A percentile compares a stretch with the other conserved stretches of the same genome.
Evolutionary conservation across 768 basidiomycete species (phyloP).

Genomic region (Austroboletus eburneus): DNA sequence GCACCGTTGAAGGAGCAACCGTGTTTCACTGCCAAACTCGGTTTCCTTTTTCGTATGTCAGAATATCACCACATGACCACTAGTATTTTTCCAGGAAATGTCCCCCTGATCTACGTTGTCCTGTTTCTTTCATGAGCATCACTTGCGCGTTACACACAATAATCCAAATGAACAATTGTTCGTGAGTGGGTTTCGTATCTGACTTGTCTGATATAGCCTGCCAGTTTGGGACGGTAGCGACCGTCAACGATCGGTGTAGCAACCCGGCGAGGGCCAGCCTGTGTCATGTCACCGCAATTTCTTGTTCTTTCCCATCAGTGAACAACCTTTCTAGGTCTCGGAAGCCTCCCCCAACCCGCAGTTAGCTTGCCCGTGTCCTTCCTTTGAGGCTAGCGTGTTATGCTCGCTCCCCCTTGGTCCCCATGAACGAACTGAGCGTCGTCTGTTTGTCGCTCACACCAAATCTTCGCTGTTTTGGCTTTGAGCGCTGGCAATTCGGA

Average conservation of each 20-base stretch:
- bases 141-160: too few relatives aligned
- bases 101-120: too few relatives aligned
- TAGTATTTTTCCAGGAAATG: not conserved
- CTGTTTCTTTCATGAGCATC: not conserved
- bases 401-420: conserved; percentile 28
- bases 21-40: too few relatives aligned
- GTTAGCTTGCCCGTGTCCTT: conserved; percentile 43
- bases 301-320: conserved; percentile 26
- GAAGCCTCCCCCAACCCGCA: conserved; percentile 27
- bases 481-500: conserved; percentile 43
- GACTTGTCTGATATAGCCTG: not conserved
- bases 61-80: not conserved
- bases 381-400: conserved; percentile 29
- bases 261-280: conserved; percentile 5
- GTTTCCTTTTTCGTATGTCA: not conserved
- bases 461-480: conserved; percentile 65
- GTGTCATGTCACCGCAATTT: conserved; percentile 3
- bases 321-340: conserved; percentile 5
- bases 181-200: too few relatives aligned
- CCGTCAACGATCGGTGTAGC: conserved; percentile 11
- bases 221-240: conserved; percentile 16
- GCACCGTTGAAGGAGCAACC: not conserved
- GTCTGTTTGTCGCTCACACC: conserved; percentile 66
- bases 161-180: too few relatives aligned
- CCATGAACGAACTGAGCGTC: conserved; percentile 41